Evolutionary conservation across 257 asterid species (phyloP), one percentile per base, ranked within the genome.

Genomic region (Nicotiana tabacum): DNA sequence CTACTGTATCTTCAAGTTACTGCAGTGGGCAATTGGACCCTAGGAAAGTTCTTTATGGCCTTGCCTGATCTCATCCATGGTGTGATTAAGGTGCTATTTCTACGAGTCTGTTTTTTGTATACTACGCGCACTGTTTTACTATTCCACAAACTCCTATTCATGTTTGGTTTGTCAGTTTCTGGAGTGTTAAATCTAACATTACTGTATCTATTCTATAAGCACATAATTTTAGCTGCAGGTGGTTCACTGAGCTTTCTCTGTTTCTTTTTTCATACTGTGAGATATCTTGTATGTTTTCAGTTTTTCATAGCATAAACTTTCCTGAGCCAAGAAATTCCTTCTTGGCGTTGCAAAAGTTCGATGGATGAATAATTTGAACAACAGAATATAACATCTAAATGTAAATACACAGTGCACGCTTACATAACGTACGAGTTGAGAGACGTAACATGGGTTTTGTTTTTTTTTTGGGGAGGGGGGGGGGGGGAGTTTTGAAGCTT

Each of bases 1-100:
- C 96, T 6, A 87, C 93, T 10, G 98, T 92, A 66, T 92, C 94
- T 78, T 94, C 98, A 55, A 94, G 98, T 89, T 94, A 94, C 85
- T 94, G 95, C 92, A 94, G 96, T 66, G 98, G 97, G 56, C 98
- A 92, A 69, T 85, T 94, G 83, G 97, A 94, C 89, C 97, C 98
- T 61, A 82, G 89, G 24, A 92, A 78, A 89, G 97, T 92, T 85
- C 89, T 92, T 83, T 85, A 87, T 77, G 98, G 96, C 61, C 84
- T 86, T 88, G 80, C 82, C 85, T 93, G 87, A 90, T 79, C 83
- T 85, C 74, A 32, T 79, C 69, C 66, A 80, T 65, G 87, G 82
- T 35, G 85, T 83, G 55, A 81, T 60, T 83, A 84, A 85, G 88
- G 88, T 88, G 89, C 86, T 80, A 64, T 82, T 30, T 35, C 77